These are phyloP conservation scores for Leccinum subtestaceum DNA, from an alignment of 768 basidiomycete species.

Conservation along the genomic window DNA sequence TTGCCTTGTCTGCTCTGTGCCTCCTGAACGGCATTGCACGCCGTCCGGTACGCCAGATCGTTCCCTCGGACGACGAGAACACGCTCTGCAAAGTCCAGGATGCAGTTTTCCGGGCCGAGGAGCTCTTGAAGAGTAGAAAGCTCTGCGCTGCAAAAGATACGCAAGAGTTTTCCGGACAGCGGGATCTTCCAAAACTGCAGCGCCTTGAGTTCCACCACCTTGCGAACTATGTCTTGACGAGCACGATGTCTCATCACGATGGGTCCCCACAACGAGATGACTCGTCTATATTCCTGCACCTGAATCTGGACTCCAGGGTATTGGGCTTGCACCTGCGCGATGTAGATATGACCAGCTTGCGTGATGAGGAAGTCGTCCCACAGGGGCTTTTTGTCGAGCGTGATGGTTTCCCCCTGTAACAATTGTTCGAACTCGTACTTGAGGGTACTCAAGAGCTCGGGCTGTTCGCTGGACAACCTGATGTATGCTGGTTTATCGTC, in stretches of 20 bases:
- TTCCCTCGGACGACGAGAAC: conserved; percentile 57
- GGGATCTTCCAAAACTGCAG: conserved; percentile 44
- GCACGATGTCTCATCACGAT: conserved; percentile 39
- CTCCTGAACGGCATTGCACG: conserved; percentile 43
- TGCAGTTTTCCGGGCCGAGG: conserved; percentile 57
- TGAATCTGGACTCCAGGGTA: conserved; percentile 44
- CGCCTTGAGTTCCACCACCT: conserved; percentile 42
- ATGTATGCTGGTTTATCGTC: conserved; percentile 34
- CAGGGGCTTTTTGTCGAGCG: conserved; percentile 45
- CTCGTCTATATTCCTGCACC: conserved; percentile 39
- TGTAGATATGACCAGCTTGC: conserved; percentile 40
- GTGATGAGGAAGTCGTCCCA: conserved; percentile 67
- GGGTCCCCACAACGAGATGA: conserved; percentile 55
- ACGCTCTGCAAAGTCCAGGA: conserved; percentile 42
- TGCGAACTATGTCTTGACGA: conserved; percentile 44
- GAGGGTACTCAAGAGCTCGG: conserved; percentile 49
- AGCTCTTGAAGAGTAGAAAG: conserved; percentile 44
- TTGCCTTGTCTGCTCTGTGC: conserved; percentile 35
- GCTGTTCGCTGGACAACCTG: conserved; percentile 48
- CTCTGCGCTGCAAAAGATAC: conserved; percentile 45
- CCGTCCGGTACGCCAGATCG: conserved; percentile 32
- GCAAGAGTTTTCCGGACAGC: conserved; percentile 45
- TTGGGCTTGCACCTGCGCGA: conserved; percentile 41
- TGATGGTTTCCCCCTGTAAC: conserved; percentile 58
- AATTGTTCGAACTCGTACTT: conserved; percentile 63